Conservation (phyloP, 495 filamentous ascomycete species). For the Trichoderma orchidacearum region DNA sequence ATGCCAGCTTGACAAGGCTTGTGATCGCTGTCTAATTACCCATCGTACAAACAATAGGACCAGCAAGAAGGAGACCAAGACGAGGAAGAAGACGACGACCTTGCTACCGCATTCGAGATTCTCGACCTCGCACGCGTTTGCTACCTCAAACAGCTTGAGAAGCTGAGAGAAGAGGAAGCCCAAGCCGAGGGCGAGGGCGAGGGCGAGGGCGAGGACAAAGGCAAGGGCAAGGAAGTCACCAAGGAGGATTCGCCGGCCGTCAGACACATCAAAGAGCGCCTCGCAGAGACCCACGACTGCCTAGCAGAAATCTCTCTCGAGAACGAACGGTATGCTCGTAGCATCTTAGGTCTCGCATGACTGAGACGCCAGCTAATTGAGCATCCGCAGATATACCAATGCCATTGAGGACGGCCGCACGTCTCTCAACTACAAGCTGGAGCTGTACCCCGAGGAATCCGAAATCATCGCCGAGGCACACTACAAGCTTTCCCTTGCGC, state of each 20-base stretch:
- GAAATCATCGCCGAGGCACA: slow-evolving; percentile 83
- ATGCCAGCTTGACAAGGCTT: not conserved
- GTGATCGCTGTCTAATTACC: not conserved
- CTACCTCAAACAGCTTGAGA: slow-evolving; percentile 41
- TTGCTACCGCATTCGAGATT: slow-evolving; percentile 78
- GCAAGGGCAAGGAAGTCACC: slow-evolving; percentile 37
- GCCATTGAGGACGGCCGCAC: slow-evolving; percentile 70
- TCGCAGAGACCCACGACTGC: slow-evolving; percentile 83
- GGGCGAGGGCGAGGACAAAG: slow-evolving; percentile 29
- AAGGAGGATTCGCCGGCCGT: slow-evolving; percentile 30
- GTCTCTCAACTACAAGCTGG: slow-evolving; percentile 59
- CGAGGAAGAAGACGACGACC: slow-evolving; percentile 80
- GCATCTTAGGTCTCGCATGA: not conserved
- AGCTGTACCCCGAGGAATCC: slow-evolving; percentile 65
- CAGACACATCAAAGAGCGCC: slow-evolving; percentile 60
- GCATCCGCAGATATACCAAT: slow-evolving; percentile 44
- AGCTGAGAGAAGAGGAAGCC: slow-evolving; percentile 12
- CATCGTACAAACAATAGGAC: slow-evolving; percentile 5
- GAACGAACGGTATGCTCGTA: slow-evolving; percentile 50
- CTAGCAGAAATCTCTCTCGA: slow-evolving; percentile 91
- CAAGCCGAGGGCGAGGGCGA: slow-evolving; percentile 30
- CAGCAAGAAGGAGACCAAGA: slow-evolving; percentile 34
- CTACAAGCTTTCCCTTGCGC: slow-evolving; percentile 86
- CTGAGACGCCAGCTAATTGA: not conserved
- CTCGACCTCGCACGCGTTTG: slow-evolving; percentile 83